These are phyloP conservation scores for Aureobasidium sp. DNA, from an alignment of 2,329 filamentous ascomycete species.

Conservation along the genomic window DNA sequence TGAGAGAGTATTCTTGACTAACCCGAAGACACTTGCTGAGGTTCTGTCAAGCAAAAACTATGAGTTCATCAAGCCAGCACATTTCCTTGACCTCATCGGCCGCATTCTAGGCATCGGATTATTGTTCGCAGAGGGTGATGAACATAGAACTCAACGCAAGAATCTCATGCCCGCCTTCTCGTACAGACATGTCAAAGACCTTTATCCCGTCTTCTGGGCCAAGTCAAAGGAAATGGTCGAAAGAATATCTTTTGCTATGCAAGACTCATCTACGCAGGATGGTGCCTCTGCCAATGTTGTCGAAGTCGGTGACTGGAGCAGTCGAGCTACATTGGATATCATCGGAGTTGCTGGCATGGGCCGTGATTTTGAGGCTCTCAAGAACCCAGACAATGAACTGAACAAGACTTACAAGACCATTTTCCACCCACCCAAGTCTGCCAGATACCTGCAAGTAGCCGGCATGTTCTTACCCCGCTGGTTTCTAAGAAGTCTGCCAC, in stretches of 20 bases:
- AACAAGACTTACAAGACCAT: slow-evolving; percentile 46
- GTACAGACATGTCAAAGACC: slow-evolving; percentile 44
- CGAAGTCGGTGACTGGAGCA: slow-evolving; percentile 41
- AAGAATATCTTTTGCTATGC: slow-evolving; percentile 29
- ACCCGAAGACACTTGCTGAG: slow-evolving; percentile 41
- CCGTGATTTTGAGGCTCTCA: slow-evolving; percentile 48
- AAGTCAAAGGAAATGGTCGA: slow-evolving; percentile 38
- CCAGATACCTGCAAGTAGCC: slow-evolving; percentile 48
- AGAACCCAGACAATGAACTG: slow-evolving; percentile 46
- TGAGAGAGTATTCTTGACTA: slow-evolving; percentile 39
- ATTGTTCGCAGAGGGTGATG: slow-evolving; percentile 80
- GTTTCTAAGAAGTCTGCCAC: slow-evolving; percentile 57
- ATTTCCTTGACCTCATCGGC: slow-evolving; percentile 47
- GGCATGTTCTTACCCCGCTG: slow-evolving; percentile 54
- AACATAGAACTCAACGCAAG: slow-evolving; percentile 61
- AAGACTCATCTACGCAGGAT: slow-evolving; percentile 19
- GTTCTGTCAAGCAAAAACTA: slow-evolving; percentile 45
- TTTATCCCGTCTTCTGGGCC: slow-evolving; percentile 44
- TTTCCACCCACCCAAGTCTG: slow-evolving; percentile 42
- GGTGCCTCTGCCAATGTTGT: slow-evolving; percentile 31
- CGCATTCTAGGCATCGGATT: slow-evolving; percentile 64
- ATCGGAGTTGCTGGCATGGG: slow-evolving; percentile 53
- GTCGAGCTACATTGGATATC: slow-evolving; percentile 50
- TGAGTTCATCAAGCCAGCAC: slow-evolving; percentile 43
- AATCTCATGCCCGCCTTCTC: slow-evolving; percentile 44